Evolutionary conservation across 2,329 filamentous ascomycete species (phyloP).

Genomic region (Botrytis elliptica): DNA sequence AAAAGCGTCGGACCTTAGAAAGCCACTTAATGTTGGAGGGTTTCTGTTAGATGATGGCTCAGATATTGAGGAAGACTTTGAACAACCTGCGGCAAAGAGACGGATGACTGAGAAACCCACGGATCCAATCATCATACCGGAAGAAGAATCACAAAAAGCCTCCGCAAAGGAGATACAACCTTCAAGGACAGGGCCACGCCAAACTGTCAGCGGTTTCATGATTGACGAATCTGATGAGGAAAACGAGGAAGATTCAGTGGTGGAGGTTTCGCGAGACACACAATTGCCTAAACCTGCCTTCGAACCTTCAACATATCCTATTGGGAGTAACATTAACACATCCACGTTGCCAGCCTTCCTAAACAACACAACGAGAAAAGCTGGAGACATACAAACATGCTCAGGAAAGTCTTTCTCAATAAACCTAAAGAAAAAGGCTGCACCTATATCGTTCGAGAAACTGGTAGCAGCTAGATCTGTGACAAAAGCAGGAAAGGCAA

Average conservation of each 20-base stretch:
- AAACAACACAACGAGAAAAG: conserved; percentile 23
- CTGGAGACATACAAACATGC: conserved; percentile 35
- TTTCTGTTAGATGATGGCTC: conserved; percentile 48
- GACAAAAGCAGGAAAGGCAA: conserved; percentile 65
- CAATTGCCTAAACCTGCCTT: conserved; percentile 14
- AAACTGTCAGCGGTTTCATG: conserved; percentile 24
- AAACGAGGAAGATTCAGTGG: conserved; percentile 9
- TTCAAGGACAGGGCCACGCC: neutral
- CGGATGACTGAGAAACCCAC: conserved; percentile 42
- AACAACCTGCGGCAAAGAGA: conserved; percentile 45
- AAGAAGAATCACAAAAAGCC: conserved; percentile 5
- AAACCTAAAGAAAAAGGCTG: conserved; percentile 50
- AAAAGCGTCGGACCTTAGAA: conserved; percentile 37
- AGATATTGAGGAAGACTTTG: conserved; percentile 40
- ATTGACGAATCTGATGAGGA: conserved; percentile 24
- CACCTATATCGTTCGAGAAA: conserved; percentile 58
- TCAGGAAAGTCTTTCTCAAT: conserved; percentile 56
- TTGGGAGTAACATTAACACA: neutral
- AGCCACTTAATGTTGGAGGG: conserved; percentile 43
- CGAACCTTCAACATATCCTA: neutral
- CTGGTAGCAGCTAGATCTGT: conserved; percentile 67
- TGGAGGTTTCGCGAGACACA: conserved; percentile 11
- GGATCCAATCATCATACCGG: neutral
- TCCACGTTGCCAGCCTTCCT: conserved; percentile 32
- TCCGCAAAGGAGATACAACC: neutral